Percentiles rank a stretch among this genome's conserved stretches.
Conservation (phyloP, 2,329 filamentous ascomycete species). For the Hymenoscyphus occultus region DNA sequence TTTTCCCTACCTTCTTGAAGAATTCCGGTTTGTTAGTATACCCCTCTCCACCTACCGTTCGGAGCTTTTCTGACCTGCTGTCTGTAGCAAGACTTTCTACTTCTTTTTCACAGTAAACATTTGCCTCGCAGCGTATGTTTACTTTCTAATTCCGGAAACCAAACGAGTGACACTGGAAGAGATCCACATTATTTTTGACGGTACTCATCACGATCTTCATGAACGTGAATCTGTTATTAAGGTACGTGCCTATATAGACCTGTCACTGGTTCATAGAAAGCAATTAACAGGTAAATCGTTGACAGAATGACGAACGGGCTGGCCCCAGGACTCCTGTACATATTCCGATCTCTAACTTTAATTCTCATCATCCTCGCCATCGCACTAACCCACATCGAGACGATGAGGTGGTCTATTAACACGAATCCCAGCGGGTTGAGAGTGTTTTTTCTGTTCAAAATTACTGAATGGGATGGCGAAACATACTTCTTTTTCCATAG, state of each 20-base stretch:
- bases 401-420: no score
- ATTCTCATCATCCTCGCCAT: background rate
- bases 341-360: background rate
- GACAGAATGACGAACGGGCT: background rate
- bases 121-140: conserved; percentile 48
- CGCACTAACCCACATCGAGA: background rate
- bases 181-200: conserved; percentile 53
- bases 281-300: background rate
- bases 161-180: conserved; percentile 53
- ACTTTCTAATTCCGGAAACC: conserved; percentile 53
- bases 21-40: conserved; percentile 44
- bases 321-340: background rate
- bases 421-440: no score
- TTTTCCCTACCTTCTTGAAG: conserved; percentile 65
- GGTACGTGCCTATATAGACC: background rate
- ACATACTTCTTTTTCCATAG: no score
- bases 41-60: background rate
- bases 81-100: conserved; percentile 38
- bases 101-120: conserved; percentile 54
- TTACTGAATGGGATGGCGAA: no score
- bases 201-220: conserved; percentile 10
- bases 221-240: background rate
- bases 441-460: no score
- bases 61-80: background rate
- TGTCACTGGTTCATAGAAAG: background rate